These are phyloP conservation scores for Brassica nigra DNA, from an alignment of 345 rosid species.

Conservation along the genomic window DNA sequence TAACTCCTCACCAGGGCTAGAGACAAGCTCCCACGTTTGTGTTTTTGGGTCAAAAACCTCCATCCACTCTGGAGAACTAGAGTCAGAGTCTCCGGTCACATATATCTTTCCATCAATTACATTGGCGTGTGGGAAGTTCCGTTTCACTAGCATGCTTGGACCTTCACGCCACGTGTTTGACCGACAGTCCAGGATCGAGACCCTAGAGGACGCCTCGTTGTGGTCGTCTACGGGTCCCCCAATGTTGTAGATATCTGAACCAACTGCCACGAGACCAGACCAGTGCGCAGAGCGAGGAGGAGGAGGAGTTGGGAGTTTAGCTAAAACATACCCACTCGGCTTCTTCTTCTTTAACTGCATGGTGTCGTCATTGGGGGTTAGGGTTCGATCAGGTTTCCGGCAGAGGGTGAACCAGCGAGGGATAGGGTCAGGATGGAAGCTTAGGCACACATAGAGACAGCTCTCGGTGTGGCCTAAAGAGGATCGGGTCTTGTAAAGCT, in stretches of 20 bases:
- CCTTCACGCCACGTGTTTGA: slow-evolving; percentile 53
- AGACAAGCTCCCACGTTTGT: slow-evolving; percentile 6
- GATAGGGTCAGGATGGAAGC: slow-evolving; percentile 38
- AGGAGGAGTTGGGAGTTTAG: slow-evolving; percentile 29
- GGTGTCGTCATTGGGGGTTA: not conserved
- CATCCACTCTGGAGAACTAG: slow-evolving; percentile 27
- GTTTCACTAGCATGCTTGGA: slow-evolving; percentile 56
- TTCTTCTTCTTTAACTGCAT: not conserved
- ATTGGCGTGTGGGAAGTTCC: slow-evolving; percentile 54
- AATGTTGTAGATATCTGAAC: slow-evolving; percentile 50
- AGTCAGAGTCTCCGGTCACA: slow-evolving; percentile 49
- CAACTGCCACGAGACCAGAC: slow-evolving; percentile 11
- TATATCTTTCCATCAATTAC: slow-evolving; percentile 55
- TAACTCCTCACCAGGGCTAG: not conserved
- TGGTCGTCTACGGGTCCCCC: slow-evolving; percentile 38
- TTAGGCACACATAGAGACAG: slow-evolving; percentile 60
- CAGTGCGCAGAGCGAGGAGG: slow-evolving; percentile 41
- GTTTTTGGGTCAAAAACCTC: slow-evolving; percentile 6
- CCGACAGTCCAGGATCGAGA: slow-evolving; percentile 69
- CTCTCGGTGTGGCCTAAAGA: slow-evolving; percentile 35
- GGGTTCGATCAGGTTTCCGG: slow-evolving; percentile 21
- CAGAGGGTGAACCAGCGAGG: slow-evolving; percentile 51
- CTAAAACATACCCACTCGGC: not conserved
- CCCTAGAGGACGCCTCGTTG: slow-evolving; percentile 42
- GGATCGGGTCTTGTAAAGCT: slow-evolving; percentile 56